Evolutionary conservation across 495 filamentous ascomycete species (phyloP).

Genomic region (Aspergillus biplanus): DNA sequence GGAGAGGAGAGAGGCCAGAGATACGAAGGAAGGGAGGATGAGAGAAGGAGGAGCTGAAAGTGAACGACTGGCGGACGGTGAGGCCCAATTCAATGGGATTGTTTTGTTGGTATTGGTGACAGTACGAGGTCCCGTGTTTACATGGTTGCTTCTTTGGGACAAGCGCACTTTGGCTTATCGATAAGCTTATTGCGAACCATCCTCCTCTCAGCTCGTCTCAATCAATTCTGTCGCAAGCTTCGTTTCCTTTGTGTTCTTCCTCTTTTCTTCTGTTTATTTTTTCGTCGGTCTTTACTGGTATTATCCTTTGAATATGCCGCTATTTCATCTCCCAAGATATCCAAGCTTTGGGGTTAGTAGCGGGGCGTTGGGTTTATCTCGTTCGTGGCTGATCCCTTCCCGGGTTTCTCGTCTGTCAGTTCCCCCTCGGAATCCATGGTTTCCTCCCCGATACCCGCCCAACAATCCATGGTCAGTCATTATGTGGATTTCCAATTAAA

Average conservation of each 20-base stretch:
- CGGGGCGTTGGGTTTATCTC: neutral
- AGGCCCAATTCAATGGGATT: slow-evolving; percentile 39
- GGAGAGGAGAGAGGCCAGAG: neutral
- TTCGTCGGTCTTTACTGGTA: no score
- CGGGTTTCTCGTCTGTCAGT: neutral
- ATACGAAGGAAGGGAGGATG: slow-evolving; percentile 6
- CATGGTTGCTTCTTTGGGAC: slow-evolving; percentile 40
- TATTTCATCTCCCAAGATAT: no score
- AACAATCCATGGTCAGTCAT: slow-evolving; percentile 21
- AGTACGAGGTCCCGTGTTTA: slow-evolving; percentile 38
- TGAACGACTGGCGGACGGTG: slow-evolving; percentile 32
- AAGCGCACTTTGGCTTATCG: slow-evolving; percentile 45
- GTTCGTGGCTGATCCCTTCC: neutral
- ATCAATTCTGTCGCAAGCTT: no score
- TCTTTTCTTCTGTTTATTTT: neutral
- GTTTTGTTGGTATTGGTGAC: slow-evolving; percentile 23
- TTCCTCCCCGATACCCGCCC: slow-evolving; percentile 25
- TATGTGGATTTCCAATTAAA: slow-evolving; percentile 13
- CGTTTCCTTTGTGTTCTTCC: slow-evolving; percentile 4
- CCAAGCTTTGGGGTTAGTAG: no score
- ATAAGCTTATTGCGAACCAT: slow-evolving; percentile 47
- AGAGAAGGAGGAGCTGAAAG: slow-evolving; percentile 25
- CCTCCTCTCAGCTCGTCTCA: neutral
- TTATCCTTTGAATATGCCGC: no score
- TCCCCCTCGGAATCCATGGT: slow-evolving; percentile 27